Conservation (phyloP, 225 moss, liverwort and hornwort genomes). For the Ulota crispa region DNA sequence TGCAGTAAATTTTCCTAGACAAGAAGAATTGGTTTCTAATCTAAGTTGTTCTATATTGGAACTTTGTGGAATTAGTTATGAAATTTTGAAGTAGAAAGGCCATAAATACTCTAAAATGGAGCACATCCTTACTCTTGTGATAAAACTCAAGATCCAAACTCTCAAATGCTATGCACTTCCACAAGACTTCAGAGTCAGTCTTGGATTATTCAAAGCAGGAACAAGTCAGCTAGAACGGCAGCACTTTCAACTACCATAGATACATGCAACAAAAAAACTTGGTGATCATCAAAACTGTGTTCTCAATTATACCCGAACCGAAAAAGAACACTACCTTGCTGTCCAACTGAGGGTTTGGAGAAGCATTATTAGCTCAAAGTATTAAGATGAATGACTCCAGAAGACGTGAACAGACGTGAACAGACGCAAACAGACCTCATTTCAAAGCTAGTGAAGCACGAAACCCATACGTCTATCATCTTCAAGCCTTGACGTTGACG, state of each 20-base stretch:
- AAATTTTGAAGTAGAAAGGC: no score
- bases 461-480: neutral
- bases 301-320: slow-evolving; percentile 11
- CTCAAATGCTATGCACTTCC: neutral
- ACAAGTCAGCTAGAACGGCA: neutral
- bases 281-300: slow-evolving; percentile 41
- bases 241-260: neutral
- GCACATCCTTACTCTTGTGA: neutral
- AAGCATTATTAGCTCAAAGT: slow-evolving; percentile 37
- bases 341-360: slow-evolving; percentile 25
- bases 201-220: slow-evolving; percentile 12
- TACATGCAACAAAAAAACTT: neutral
- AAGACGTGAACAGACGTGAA: neutral
- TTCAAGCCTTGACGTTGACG: slow-evolving; percentile 27
- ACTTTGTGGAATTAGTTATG: no score
- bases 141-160: neutral
- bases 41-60: no score
- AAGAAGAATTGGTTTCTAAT: no score
- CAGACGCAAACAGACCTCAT: slow-evolving; percentile 10
- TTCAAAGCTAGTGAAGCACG: slow-evolving; percentile 16
- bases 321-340: slow-evolving; percentile 20
- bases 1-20: no score
- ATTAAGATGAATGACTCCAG: slow-evolving; percentile 14
- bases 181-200: neutral
- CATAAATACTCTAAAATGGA: no score